These are phyloP conservation scores for Arabidopsis lyrata DNA, from an alignment of 441 rosid genomes.

Conservation along the genomic window DNA sequence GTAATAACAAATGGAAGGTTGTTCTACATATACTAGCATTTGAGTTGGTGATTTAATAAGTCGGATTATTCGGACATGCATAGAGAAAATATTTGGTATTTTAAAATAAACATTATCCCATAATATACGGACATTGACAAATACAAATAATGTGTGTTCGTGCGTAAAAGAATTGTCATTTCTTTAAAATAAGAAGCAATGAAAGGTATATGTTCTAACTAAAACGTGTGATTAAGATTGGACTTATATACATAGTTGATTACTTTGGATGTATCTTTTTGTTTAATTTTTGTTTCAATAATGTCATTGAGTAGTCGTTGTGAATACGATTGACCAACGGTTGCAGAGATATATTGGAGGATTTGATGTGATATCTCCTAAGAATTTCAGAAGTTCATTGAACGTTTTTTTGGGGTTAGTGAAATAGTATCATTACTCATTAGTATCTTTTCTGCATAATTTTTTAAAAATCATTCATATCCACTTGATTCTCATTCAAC, in stretches of 20 bases:
- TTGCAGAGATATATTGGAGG: constrained; percentile 25
- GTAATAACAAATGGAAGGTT: background rate
- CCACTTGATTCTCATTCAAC: constrained; percentile 35
- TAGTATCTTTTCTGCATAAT: background rate
- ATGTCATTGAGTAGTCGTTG: constrained; percentile 36
- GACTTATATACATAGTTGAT: constrained; percentile 34
- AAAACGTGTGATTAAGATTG: constrained; percentile 44
- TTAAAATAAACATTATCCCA: background rate
- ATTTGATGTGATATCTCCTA: constrained; percentile 40
- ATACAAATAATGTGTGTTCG: constrained; percentile 35
- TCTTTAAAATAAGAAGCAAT: constrained; percentile 1
- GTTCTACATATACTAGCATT: background rate
- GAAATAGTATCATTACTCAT: constrained; percentile 4
- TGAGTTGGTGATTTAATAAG: background rate
- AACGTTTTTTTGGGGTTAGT: constrained; percentile 37
- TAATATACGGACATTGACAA: background rate
- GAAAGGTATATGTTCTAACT: constrained; percentile 7
- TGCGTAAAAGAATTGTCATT: constrained; percentile 24
- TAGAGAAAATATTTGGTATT: background rate
- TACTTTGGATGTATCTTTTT: constrained; percentile 36
- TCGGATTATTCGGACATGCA: background rate
- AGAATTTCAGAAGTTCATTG: constrained; percentile 27
- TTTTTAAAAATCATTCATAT: background rate
- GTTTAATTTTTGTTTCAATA: constrained; percentile 25
- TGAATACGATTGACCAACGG: constrained; percentile 45